Base-by-base conservation (phyloP, 2,329 filamentous ascomycete genomes). In the Phoma sp. region DNA sequence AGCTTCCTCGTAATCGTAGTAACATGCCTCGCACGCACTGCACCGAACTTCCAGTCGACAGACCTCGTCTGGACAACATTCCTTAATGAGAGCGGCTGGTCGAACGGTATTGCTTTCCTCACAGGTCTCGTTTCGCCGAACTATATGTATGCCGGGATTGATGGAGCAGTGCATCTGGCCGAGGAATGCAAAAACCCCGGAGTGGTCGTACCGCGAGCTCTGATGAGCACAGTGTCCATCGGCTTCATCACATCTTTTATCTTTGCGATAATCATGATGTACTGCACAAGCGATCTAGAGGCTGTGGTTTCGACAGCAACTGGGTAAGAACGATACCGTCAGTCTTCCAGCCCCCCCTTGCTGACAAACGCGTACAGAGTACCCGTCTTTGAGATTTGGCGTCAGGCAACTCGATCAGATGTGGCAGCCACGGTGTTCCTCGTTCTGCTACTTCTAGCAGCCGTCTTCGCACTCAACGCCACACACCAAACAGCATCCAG, bases 1-100 rank as follows among this genome's bases (percentile, higher is more conserved):
- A 58, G 80, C 5, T 79, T 82, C 50, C 74, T 82, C 47, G 77
- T 73, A 3, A 75, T 82, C 49, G 60, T 83, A n/a, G 76, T 81
- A 12, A 72, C 77, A 1, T 67, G 82, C 14, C 75, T 76, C 56
- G 72, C 68, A 77, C 61, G 75, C 71, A 6, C 74, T 74, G 3
- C 71, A 69, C 33, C 68, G 62, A 12, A 64, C 63, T 26, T 64
- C 74, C 4, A 54, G 20, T 36, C 58, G 2, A 28, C 58, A 3
- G 58, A 72, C 18, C 71, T 73, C 1, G 79, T 81, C 0, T 81
- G 82, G 54, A 73, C 74, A 3, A 60, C 73, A 0, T 82, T 82
- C 56, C 63, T 70, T n/a, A 80, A 83, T 48, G 48, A 64, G 10
- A 79, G 79, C 3, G 74, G 69, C 5, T 83, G 78, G 75, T 74